A percentile compares a stretch with the other conserved stretches of the same genome.
phyloP scores from a whole-genome alignment of 495 filamentous ascomycete species.

The Friedmanniomyces endolithicus region DNA sequence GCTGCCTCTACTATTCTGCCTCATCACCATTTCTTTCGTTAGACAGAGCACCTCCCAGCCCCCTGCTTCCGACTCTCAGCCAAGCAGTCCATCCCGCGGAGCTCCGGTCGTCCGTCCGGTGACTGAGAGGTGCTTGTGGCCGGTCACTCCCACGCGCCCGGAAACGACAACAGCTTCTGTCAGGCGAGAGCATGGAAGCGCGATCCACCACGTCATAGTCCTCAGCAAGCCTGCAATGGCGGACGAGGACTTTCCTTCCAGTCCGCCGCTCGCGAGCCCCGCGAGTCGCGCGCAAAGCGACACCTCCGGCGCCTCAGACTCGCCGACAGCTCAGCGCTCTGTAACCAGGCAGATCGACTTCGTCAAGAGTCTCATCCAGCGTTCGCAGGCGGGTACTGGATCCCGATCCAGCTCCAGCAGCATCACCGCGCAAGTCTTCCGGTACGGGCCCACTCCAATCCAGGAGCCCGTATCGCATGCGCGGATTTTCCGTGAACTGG shows the following conservation, averaged over 20 bases:
- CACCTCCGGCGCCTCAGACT: neutral
- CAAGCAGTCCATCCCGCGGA: too few species aligned
- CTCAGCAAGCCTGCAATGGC: neutral
- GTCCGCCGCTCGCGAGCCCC: neutral
- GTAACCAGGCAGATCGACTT: conserved; percentile 18
- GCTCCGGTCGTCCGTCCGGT: too few species aligned
- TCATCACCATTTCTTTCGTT: too few species aligned
- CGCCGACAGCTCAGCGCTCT: neutral
- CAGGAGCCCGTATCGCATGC: conserved; percentile 5
- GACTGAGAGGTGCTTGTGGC: too few species aligned
- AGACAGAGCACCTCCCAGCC: too few species aligned
- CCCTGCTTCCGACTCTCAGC: too few species aligned
- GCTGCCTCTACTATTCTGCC: too few species aligned
- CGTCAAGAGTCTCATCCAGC: conserved; percentile 18
- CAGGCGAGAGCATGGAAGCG: too few species aligned
- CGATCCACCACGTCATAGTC: neutral
- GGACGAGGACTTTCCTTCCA: neutral
- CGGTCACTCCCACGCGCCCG: too few species aligned
- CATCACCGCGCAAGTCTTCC: conserved; percentile 18
- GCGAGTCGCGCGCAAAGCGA: conserved; percentile 5
- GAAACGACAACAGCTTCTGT: too few species aligned
- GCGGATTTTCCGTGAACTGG: conserved; percentile 16
- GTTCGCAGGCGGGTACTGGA: neutral
- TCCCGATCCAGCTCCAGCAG: neutral
- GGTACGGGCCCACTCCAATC: neutral